phyloP scores from a whole-genome alignment of 192 early-diverging fungal genomes.

The Helicostylum pulchrum region DNA sequence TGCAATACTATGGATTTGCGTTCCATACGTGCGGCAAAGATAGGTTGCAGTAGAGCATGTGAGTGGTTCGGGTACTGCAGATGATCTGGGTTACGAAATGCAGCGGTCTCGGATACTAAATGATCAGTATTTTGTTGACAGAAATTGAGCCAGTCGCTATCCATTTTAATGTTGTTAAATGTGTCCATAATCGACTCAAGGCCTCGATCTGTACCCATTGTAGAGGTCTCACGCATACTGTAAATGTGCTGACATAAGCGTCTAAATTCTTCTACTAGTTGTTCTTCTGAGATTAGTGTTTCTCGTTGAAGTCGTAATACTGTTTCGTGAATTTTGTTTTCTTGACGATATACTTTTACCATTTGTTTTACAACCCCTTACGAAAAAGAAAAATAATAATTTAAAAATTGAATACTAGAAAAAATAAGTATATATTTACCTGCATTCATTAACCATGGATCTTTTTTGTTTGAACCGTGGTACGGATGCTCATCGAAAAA shows the following conservation, averaged over 20 bases:
- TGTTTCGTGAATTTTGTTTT: constrained; percentile 31
- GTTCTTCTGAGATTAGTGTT: constrained; percentile 12
- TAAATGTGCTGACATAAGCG: constrained; percentile 17
- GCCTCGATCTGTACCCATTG: constrained; percentile 14
- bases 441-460: constrained; percentile 33
- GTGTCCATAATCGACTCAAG: constrained; percentile 15
- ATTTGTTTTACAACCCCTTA: constrained; percentile 26
- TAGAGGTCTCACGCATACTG: neutral
- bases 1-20: constrained; percentile 19
- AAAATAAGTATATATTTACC: constrained; percentile 7
- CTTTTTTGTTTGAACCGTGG: constrained; percentile 16
- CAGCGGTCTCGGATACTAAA: constrained; percentile 20
- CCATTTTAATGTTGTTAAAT: constrained; percentile 6
- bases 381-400: neutral
- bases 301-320: constrained; percentile 25
- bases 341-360: constrained; percentile 25
- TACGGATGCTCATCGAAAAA: constrained; percentile 27
- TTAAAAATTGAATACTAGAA: neutral
- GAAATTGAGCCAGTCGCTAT: constrained; percentile 27
- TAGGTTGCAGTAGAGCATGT: constrained; percentile 23
- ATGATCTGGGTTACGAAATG: constrained; percentile 20
- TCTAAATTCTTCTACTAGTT: constrained; percentile 24
- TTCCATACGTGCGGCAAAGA: constrained; percentile 30
- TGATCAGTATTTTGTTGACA: constrained; percentile 17
- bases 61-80: constrained; percentile 21